Evolutionary conservation across 768 basidiomycete genomes (phyloP).

Genomic region (Mycena epipterygia): DNA sequence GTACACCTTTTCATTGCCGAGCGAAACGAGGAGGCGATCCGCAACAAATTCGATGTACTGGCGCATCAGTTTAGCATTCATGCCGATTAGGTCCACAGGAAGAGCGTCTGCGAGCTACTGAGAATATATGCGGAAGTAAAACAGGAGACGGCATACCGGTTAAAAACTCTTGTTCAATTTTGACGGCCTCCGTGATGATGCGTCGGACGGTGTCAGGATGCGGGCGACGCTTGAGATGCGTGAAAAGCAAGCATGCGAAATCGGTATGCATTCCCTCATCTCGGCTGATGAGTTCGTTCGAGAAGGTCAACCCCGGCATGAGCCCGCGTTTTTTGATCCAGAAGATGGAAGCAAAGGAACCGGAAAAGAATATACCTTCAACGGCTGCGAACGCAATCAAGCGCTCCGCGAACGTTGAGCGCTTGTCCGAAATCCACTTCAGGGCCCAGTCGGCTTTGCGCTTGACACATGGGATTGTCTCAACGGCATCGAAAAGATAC

Average conservation of each 20-base stretch:
- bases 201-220: slow-evolving; percentile 71
- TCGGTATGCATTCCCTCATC: slow-evolving; percentile 91
- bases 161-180: slow-evolving; percentile 77
- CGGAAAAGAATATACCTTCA: slow-evolving; percentile 88
- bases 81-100: slow-evolving; percentile 77
- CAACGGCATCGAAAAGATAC: slow-evolving; percentile 80
- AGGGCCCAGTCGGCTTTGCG: slow-evolving; percentile 86
- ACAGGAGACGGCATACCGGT: slow-evolving; percentile 54
- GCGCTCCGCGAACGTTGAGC: slow-evolving; percentile 78
- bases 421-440: slow-evolving; percentile 76
- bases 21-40: slow-evolving; percentile 74
- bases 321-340: slow-evolving; percentile 88
- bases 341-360: slow-evolving; percentile 83
- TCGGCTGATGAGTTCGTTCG: slow-evolving; percentile 87
- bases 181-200: slow-evolving; percentile 77
- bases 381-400: slow-evolving; percentile 85
- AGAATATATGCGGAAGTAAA: background rate
- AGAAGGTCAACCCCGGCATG: slow-evolving; percentile 88
- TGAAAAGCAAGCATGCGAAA: slow-evolving; percentile 82
- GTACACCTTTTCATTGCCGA: slow-evolving; percentile 82
- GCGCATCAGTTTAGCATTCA: slow-evolving; percentile 79
- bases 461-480: slow-evolving; percentile 81
- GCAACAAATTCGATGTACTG: slow-evolving; percentile 83
- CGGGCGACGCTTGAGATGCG: slow-evolving; percentile 75
- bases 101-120: slow-evolving; percentile 64